Percentiles rank a stretch among this genome's conserved stretches.
Evolutionary conservation across 768 basidiomycete genomes (phyloP).

Genomic region (Mycena belliarum): DNA sequence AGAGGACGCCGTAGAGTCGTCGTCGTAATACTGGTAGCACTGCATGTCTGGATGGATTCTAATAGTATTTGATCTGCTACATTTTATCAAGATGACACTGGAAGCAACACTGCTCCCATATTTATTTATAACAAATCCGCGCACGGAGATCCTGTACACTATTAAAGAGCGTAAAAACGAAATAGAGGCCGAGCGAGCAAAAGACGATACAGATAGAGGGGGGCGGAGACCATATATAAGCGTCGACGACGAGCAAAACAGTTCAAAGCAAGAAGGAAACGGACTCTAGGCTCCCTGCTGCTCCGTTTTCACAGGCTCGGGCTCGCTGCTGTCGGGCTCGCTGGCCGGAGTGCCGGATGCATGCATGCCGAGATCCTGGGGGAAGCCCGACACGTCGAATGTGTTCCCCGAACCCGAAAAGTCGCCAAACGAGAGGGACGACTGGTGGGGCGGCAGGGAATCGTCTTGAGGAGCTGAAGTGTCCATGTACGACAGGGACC

Average conservation of each 20-base stretch:
- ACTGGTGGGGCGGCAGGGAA: slow-evolving; percentile 55
- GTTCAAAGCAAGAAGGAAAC: slow-evolving; percentile 23
- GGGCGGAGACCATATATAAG: slow-evolving; percentile 10
- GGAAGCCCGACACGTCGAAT: slow-evolving; percentile 73
- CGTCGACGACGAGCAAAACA: slow-evolving; percentile 14
- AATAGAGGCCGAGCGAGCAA: slow-evolving; percentile 12
- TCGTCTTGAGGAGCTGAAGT: slow-evolving; percentile 66
- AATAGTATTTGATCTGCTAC: slow-evolving; percentile 21
- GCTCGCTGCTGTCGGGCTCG: slow-evolving; percentile 64
- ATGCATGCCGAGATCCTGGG: slow-evolving; percentile 65
- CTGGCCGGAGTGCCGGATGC: slow-evolving; percentile 50
- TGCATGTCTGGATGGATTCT: slow-evolving; percentile 16
- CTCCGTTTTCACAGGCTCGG: slow-evolving; percentile 71
- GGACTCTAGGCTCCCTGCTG: slow-evolving; percentile 33
- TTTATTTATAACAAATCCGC: slow-evolving; percentile 22
- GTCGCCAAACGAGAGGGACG: slow-evolving; percentile 71
- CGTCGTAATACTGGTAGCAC: slow-evolving; percentile 17
- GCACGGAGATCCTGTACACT: slow-evolving; percentile 33
- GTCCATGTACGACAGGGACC: slow-evolving; percentile 77
- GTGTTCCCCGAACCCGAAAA: slow-evolving; percentile 59
- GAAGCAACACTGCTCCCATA: not conserved
- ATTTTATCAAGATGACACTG: slow-evolving; percentile 1
- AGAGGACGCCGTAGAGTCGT: slow-evolving; percentile 40
- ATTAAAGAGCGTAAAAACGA: slow-evolving; percentile 39
- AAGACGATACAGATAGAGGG: slow-evolving; percentile 26